Evolutionary conservation across 805 yeast genomes (phyloP).

Genomic region (Kodamaea kakaduensis): DNA sequence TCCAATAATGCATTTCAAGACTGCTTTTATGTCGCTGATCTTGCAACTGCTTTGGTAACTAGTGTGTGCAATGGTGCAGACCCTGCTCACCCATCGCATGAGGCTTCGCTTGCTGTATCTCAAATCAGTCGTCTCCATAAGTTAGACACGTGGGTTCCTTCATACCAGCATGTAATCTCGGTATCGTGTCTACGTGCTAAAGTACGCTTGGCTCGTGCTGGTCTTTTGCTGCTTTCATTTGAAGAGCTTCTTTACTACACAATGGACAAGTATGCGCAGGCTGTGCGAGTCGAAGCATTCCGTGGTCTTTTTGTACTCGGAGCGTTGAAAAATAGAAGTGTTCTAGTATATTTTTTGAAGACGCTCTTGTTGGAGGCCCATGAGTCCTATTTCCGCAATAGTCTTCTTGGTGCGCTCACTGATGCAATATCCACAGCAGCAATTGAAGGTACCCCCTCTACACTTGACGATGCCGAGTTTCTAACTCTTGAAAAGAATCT

Average conservation of each 20-base stretch:
- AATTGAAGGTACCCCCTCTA: slow-evolving; percentile 53
- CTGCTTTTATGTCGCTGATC: slow-evolving; percentile 54
- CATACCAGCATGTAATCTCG: slow-evolving; percentile 56
- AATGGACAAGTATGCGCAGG: slow-evolving; percentile 40
- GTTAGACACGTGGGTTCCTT: slow-evolving; percentile 84
- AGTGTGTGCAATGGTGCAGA: slow-evolving; percentile 19
- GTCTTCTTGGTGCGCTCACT: slow-evolving; percentile 45
- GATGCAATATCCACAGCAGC: slow-evolving; percentile 64
- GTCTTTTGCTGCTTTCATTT: slow-evolving; percentile 48
- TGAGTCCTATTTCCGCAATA: slow-evolving; percentile 48
- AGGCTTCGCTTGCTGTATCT: slow-evolving; percentile 34
- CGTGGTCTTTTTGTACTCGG: slow-evolving; percentile 69
- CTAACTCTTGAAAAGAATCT: slow-evolving; percentile 29
- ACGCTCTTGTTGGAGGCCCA: slow-evolving; percentile 49
- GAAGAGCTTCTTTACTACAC: slow-evolving; percentile 56
- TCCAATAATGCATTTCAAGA: slow-evolving; percentile 74
- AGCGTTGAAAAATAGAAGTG: slow-evolving; percentile 61
- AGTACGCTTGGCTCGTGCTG: slow-evolving; percentile 52
- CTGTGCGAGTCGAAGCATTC: slow-evolving; percentile 64
- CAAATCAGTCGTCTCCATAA: slow-evolving; percentile 75
- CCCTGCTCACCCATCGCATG: slow-evolving; percentile 10
- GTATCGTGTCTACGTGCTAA: slow-evolving; percentile 56
- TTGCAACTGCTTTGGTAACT: slow-evolving; percentile 52
- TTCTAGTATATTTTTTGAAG: slow-evolving; percentile 61
- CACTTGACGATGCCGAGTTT: slow-evolving; percentile 65